Evolutionary conservation across 2,329 filamentous ascomycete species (phyloP).

Genomic region (Ophiostoma populinum): DNA sequence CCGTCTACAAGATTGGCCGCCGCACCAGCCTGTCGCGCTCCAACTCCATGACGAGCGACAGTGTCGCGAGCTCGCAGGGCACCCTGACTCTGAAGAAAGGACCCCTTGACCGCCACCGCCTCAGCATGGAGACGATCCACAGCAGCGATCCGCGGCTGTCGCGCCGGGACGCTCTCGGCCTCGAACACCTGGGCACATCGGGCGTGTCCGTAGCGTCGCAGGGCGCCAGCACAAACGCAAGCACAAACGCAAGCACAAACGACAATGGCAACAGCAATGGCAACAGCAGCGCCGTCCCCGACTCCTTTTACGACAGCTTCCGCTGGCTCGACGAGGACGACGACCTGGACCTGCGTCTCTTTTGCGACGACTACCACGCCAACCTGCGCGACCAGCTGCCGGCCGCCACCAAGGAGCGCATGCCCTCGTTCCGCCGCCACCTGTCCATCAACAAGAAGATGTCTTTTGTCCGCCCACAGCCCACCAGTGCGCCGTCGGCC

Average conservation of each 20-base stretch:
- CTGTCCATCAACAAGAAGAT: constrained; percentile 55
- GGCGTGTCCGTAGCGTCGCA: not conserved
- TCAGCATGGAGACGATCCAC: constrained; percentile 9
- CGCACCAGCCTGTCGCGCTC: constrained; percentile 21
- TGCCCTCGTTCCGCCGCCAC: constrained; percentile 50
- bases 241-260: too few species aligned
- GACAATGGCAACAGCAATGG: not conserved
- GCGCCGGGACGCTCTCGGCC: constrained; percentile 4
- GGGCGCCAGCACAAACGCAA: too few species aligned
- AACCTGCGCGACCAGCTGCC: constrained; percentile 35
- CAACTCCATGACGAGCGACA: too few species aligned
- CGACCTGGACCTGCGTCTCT: constrained; percentile 48
- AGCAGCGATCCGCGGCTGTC: constrained; percentile 3
- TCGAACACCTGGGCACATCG: not conserved
- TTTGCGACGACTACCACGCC: constrained; percentile 52
- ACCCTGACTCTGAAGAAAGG: too few species aligned
- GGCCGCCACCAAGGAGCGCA: constrained; percentile 25
- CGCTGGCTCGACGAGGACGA: constrained; percentile 59
- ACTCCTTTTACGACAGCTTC: constrained; percentile 49
- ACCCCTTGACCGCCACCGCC: constrained; percentile 6
- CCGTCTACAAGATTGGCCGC: constrained; percentile 30
- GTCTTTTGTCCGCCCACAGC: constrained; percentile 38
- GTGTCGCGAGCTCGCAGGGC: too few species aligned
- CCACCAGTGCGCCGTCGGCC: too few species aligned
- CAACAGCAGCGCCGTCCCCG: constrained; percentile 21